A percentile compares a stretch with the other conserved stretches of the same genome.
Conservation (phyloP, 2,329 filamentous ascomycete species). For the Colletotrichum ledebouriae region DNA sequence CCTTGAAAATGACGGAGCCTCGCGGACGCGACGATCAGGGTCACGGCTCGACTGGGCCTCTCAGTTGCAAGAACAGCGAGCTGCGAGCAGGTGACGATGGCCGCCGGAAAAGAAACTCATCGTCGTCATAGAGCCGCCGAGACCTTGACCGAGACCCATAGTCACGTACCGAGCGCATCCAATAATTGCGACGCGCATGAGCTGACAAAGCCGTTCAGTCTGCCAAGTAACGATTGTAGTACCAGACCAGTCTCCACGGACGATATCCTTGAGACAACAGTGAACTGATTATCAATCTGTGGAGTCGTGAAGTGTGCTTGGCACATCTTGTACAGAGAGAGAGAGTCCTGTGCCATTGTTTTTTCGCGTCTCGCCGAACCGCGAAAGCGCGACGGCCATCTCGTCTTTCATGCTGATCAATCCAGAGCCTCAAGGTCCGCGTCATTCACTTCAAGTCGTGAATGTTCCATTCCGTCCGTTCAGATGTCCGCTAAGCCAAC, state of each 20-base stretch:
- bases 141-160: conserved; percentile 5
- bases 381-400: conserved; percentile 3
- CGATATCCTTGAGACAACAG: background rate
- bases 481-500: background rate
- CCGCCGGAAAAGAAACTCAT: background rate
- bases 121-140: background rate
- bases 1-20: background rate
- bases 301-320: conserved; percentile 2
- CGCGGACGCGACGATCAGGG: no score
- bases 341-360: background rate
- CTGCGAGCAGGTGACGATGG: background rate
- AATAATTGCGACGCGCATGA: background rate
- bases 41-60: background rate
- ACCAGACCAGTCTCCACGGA: background rate
- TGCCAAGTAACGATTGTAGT: no score
- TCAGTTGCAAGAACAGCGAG: background rate
- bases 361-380: conserved; percentile 2
- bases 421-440: background rate
- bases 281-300: conserved; percentile 2
- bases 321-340: background rate
- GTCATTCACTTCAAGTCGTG: background rate
- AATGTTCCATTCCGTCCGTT: background rate
- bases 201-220: background rate
- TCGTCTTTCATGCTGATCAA: conserved; percentile 6
- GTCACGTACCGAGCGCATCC: background rate